These are phyloP conservation scores for Fusarium heterosporum DNA, from an alignment of 2,329 filamentous ascomycete species.

Conservation along the genomic window DNA sequence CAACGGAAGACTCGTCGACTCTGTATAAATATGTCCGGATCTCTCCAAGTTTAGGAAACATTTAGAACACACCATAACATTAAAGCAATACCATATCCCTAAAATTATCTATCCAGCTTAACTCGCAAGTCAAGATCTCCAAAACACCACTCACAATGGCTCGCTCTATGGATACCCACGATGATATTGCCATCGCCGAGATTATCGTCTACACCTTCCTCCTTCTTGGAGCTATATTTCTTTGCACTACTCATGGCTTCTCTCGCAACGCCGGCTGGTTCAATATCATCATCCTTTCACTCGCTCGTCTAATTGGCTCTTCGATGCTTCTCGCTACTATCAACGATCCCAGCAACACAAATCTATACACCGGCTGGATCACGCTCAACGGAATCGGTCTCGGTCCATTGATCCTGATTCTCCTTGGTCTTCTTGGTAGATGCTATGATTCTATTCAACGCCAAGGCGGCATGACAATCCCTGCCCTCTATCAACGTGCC, in stretches of 20 bases:
- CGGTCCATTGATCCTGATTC: conserved; percentile 61
- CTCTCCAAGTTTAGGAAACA: neutral
- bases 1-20: neutral
- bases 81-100: neutral
- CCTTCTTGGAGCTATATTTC: conserved; percentile 46
- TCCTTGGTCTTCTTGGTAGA: conserved; percentile 50
- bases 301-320: conserved; percentile 68
- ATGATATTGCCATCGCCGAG: conserved; percentile 51
- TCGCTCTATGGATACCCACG: conserved; percentile 46
- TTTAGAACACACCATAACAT: neutral
- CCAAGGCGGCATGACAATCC: conserved; percentile 46
- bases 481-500: conserved; percentile 49
- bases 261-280: conserved; percentile 70
- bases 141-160: conserved; percentile 24
- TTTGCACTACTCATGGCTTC: conserved; percentile 64
- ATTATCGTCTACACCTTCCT: conserved; percentile 48
- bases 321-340: conserved; percentile 57
- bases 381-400: conserved; percentile 51
- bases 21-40: conserved; percentile 29
- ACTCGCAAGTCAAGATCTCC: neutral
- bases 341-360: conserved; percentile 62
- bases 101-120: neutral
- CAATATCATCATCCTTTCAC: conserved; percentile 68
- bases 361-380: conserved; percentile 51
- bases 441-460: conserved; percentile 62